These are phyloP conservation scores for Eucalyptus marginata DNA, from an alignment of 345 rosid species.

Conservation along the genomic window DNA sequence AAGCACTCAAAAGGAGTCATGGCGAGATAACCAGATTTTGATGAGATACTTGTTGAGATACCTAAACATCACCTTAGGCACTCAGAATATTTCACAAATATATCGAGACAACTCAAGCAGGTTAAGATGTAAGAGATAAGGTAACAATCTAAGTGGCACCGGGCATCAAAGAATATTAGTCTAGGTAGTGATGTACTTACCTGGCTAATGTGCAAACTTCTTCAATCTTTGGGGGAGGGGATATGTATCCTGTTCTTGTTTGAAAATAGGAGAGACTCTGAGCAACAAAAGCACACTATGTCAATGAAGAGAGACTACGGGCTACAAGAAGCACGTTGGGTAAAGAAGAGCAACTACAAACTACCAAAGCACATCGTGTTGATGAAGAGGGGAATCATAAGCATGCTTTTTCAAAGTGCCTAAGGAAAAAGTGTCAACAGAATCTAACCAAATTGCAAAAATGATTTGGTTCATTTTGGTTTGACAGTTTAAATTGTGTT, in stretches of 20 bases:
- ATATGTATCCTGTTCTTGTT: too few species aligned
- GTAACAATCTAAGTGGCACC: not conserved
- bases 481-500: not conserved
- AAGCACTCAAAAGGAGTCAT: not conserved
- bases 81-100: not conserved
- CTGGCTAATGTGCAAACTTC: not conserved
- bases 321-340: too few species aligned
- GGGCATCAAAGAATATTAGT: not conserved
- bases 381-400: too few species aligned
- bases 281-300: fast-evolving
- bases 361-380: too few species aligned
- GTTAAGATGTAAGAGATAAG: not conserved
- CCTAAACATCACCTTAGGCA: not conserved
- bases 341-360: too few species aligned
- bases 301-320: too few species aligned
- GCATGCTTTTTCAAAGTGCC: too few species aligned
- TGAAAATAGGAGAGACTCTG: too few species aligned
- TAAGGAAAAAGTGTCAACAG: too few species aligned
- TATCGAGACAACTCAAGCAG: not conserved
- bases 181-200: not conserved
- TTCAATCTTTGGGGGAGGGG: not conserved
- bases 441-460: too few species aligned
- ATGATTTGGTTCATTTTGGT: not conserved
- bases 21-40: too few species aligned
- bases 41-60: not conserved